Evolutionary conservation across 2,329 filamentous ascomycete species (phyloP).

Genomic region (Pseudogymnoascus sp.): DNA sequence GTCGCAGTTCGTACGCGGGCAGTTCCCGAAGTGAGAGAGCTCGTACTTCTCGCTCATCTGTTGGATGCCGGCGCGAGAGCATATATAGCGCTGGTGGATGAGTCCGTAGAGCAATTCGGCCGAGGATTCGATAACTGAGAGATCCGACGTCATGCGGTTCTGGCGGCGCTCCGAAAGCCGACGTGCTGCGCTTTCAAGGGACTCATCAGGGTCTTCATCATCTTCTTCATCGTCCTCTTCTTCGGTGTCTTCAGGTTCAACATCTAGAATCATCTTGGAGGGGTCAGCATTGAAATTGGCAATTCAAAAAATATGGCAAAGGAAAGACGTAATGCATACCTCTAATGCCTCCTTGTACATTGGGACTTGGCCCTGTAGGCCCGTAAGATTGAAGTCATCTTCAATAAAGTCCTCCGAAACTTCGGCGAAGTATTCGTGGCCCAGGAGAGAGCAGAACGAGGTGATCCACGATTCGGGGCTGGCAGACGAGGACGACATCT

Average conservation of each 20-base stretch:
- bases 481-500: constrained; percentile 4
- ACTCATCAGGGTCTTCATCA: constrained; percentile 58
- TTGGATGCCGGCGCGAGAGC: constrained; percentile 89
- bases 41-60: constrained; percentile 99
- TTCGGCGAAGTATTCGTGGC: constrained; percentile 98
- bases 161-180: constrained; percentile 61
- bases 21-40: constrained; percentile 88
- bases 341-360: constrained; percentile 99
- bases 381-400: constrained; percentile 98
- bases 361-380: constrained; percentile 85
- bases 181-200: constrained; percentile 44
- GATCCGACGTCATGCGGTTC: constrained; percentile 79
- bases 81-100: constrained; percentile 98
- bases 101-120: constrained; percentile 97
- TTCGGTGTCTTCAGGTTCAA: constrained; percentile 90
- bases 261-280: constrained; percentile 84
- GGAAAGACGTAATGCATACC: constrained; percentile 33
- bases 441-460: constrained; percentile 89
- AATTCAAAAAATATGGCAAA: not conserved
- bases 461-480: constrained; percentile 84
- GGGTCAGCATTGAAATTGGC: constrained; percentile 16
- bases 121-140: constrained; percentile 92
- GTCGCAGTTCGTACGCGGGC: constrained; percentile 89
- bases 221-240: constrained; percentile 63
- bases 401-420: constrained; percentile 99